Percentiles rank a stretch among this genome's conserved stretches.
Conservation (phyloP, 768 basidiomycete genomes). For the Mrakia frigida region DNA sequence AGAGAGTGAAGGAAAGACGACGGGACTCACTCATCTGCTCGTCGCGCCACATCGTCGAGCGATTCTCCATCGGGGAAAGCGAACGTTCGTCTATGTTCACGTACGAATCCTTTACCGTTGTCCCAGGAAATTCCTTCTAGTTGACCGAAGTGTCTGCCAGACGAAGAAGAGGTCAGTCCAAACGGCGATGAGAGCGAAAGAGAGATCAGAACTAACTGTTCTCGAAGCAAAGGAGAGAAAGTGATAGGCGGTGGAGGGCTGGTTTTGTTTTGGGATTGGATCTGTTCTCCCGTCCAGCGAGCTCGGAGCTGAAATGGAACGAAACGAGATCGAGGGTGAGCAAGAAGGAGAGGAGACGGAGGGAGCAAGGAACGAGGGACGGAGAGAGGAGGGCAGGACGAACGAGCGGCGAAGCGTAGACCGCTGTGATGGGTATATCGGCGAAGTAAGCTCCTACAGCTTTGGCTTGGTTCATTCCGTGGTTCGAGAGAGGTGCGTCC, state of each 20-base stretch:
- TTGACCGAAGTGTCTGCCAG: slow-evolving; percentile 52
- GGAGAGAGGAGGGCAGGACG: slow-evolving; percentile 61
- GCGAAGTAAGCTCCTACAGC: slow-evolving; percentile 58
- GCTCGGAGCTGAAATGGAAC: slow-evolving; percentile 28
- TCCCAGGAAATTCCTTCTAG: slow-evolving; percentile 62
- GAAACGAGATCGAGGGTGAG: too few species aligned
- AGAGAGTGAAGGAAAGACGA: too few species aligned
- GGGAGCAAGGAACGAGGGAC: too few species aligned
- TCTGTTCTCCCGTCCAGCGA: slow-evolving; percentile 33
- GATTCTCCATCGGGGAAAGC: slow-evolving; percentile 69
- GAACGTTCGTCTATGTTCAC: slow-evolving; percentile 28
- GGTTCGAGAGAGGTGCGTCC: slow-evolving; percentile 67
- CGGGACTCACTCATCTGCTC: slow-evolving; percentile 48
- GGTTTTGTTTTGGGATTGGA: slow-evolving; percentile 49
- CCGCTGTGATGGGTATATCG: slow-evolving; percentile 51
- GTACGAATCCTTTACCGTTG: slow-evolving; percentile 23
- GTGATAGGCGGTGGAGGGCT: slow-evolving; percentile 51
- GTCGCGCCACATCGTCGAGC: slow-evolving; percentile 55
- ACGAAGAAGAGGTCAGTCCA: not conserved
- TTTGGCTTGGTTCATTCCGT: slow-evolving; percentile 67
- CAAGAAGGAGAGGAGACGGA: not conserved
- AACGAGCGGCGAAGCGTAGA: slow-evolving; percentile 63
- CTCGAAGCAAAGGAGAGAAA: slow-evolving; percentile 55
- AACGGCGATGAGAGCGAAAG: not conserved
- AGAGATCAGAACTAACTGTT: slow-evolving; percentile 50